Conservation (phyloP, 2,329 filamentous ascomycete genomes). For the Trichoderma endophyticum region DNA sequence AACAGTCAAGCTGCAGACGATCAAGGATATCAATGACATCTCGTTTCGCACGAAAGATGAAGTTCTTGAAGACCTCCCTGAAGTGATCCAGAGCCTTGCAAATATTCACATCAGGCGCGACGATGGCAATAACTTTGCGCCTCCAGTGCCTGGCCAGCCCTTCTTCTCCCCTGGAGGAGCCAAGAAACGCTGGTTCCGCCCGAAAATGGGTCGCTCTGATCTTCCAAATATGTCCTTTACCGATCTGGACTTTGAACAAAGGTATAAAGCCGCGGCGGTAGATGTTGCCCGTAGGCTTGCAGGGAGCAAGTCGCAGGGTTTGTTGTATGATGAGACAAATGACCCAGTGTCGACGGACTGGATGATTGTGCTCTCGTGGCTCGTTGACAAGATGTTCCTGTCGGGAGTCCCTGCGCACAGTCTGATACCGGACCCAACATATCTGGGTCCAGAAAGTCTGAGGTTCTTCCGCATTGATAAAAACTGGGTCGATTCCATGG, state of each 20-base stretch:
- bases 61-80: background rate
- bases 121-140: background rate
- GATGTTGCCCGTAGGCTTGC: background rate
- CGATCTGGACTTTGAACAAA: background rate
- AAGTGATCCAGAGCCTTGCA: background rate
- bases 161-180: background rate
- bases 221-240: background rate
- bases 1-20: background rate
- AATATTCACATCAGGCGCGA: background rate
- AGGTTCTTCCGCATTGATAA: background rate
- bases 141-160: background rate
- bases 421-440: background rate
- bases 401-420: background rate
- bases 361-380: background rate
- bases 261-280: background rate
- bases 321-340: background rate
- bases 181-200: background rate
- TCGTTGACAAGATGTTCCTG: background rate
- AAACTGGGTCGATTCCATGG: background rate
- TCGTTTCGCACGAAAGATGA: background rate
- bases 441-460: background rate
- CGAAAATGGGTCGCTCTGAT: background rate
- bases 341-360: background rate
- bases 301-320: background rate
- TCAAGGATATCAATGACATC: background rate